A percentile compares a stretch with the other conserved stretches of the same genome.
Conservation (phyloP, 2,329 filamentous ascomycete species). For the Fusarium drepaniforme region DNA sequence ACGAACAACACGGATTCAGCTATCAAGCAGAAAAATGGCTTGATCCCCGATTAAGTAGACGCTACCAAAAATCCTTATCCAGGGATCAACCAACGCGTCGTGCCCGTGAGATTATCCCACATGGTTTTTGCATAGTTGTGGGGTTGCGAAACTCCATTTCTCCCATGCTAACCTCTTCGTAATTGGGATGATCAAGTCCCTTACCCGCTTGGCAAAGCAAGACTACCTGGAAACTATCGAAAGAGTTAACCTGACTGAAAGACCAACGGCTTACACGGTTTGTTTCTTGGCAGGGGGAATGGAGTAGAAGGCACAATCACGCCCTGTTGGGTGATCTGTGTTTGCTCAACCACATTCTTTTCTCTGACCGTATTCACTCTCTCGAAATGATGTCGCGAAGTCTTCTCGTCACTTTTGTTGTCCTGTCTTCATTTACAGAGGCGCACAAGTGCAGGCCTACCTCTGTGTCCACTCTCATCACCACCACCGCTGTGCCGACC, state of each 20-base stretch:
- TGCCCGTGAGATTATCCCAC: neutral
- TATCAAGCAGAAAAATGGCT: neutral
- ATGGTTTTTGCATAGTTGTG: neutral
- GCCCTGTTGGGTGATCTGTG: neutral
- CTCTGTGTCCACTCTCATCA: neutral
- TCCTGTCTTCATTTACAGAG: neutral
- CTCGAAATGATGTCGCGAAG: neutral
- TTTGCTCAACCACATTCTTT: neutral
- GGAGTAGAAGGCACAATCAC: neutral
- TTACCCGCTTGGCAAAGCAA: neutral
- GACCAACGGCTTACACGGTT: neutral
- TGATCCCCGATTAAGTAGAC: neutral
- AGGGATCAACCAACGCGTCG: neutral
- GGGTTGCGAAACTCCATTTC: neutral
- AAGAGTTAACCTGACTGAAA: neutral
- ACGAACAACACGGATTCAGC: neutral
- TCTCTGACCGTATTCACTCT: neutral
- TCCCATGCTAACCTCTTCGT: neutral
- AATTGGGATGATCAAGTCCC: neutral
- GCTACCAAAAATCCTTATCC: neutral
- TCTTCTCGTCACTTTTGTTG: neutral
- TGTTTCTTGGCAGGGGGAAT: neutral
- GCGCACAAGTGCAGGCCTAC: neutral
- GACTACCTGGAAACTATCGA: neutral
- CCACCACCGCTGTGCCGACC: neutral